These are phyloP conservation scores for Neurospora sp. DNA, from an alignment of 495 filamentous ascomycete species.

Conservation along the genomic window DNA sequence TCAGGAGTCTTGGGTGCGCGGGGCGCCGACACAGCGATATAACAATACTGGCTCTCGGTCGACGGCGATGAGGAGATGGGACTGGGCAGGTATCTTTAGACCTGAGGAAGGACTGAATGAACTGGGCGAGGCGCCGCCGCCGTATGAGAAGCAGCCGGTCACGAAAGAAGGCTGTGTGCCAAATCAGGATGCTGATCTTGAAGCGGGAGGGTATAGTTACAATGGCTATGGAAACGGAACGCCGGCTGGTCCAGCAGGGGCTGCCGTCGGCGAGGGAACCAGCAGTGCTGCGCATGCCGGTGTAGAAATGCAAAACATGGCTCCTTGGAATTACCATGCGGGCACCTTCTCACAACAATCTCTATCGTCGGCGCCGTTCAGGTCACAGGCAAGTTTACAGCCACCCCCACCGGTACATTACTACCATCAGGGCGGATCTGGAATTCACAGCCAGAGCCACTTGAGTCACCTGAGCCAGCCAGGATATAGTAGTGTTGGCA, in stretches of 20 bases:
- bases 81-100: conserved; percentile 3
- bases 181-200: background rate
- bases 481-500: background rate
- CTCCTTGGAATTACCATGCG: background rate
- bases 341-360: background rate
- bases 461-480: background rate
- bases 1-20: conserved; percentile 18
- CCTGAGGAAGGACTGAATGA: conserved; percentile 45
- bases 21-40: conserved; percentile 1
- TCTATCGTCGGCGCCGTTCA: background rate
- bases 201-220: background rate
- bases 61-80: conserved; percentile 3
- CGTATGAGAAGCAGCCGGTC: conserved; percentile 26
- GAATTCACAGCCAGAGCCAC: background rate
- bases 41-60: background rate
- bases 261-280: background rate
- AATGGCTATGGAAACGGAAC: background rate
- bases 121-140: conserved; percentile 48
- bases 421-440: background rate
- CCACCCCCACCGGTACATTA: background rate
- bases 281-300: background rate
- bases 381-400: background rate
- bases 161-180: background rate
- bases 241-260: background rate
- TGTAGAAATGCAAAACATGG: background rate